These are phyloP conservation scores for Ceratocystis variospora DNA, from an alignment of 2,329 filamentous ascomycete genomes.

Conservation along the genomic window DNA sequence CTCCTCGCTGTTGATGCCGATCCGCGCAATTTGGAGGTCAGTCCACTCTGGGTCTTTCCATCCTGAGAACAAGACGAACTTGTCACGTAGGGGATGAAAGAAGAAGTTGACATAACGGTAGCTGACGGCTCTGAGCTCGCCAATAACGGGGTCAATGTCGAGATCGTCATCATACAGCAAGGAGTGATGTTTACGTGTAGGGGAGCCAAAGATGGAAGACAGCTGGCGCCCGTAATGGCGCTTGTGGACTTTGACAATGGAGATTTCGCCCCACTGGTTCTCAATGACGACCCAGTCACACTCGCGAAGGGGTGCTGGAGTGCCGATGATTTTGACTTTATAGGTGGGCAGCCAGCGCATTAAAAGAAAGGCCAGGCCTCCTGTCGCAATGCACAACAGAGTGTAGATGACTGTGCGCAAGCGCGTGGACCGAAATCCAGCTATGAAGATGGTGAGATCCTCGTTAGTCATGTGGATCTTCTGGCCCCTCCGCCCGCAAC, in stretches of 20 bases:
- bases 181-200: slow-evolving; percentile 44
- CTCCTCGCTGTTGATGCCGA: slow-evolving; percentile 77
- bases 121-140: slow-evolving; percentile 62
- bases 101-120: slow-evolving; percentile 92
- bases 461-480: slow-evolving; percentile 90
- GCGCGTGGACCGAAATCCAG: slow-evolving; percentile 70
- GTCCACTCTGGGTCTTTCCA: slow-evolving; percentile 94
- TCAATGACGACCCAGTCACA: slow-evolving; percentile 91
- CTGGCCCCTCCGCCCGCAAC: slow-evolving; percentile 42
- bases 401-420: slow-evolving; percentile 57
- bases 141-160: slow-evolving; percentile 66
- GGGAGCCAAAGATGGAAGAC: slow-evolving; percentile 51
- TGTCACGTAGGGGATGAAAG: slow-evolving; percentile 79
- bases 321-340: slow-evolving; percentile 65
- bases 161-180: slow-evolving; percentile 45
- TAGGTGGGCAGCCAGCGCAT: slow-evolving; percentile 83
- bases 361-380: slow-evolving; percentile 69
- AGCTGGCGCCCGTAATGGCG: slow-evolving; percentile 41
- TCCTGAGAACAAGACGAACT: slow-evolving; percentile 69
- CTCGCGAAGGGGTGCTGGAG: slow-evolving; percentile 50
- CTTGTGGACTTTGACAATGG: slow-evolving; percentile 52
- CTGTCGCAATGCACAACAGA: slow-evolving; percentile 53
- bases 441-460: slow-evolving; percentile 84
- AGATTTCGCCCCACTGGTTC: slow-evolving; percentile 94
- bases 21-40: slow-evolving; percentile 57